Percentiles rank a stretch among this genome's conserved stretches.
Evolutionary conservation across 169 alveolate species (phyloP).

Genomic region (Pseudocohnilembus persalinus): DNA sequence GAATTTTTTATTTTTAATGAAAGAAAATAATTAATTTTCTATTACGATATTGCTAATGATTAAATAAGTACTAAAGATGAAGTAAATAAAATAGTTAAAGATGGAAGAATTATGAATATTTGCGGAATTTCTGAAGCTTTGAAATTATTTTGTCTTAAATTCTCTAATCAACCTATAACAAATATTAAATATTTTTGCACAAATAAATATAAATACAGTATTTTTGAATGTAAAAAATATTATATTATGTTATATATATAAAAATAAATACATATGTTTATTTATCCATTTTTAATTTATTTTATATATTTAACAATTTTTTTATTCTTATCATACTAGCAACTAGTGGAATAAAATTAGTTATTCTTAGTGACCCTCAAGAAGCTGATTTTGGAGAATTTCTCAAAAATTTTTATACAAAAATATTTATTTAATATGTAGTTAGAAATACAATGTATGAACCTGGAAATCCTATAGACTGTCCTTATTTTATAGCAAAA

Average conservation of each 20-base stretch:
- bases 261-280: too few relatives aligned
- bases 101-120: not conserved
- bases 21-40: not conserved
- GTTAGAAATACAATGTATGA: not conserved
- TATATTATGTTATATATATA: too few relatives aligned
- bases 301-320: too few relatives aligned
- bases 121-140: not conserved
- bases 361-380: not conserved
- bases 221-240: not conserved
- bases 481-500: not conserved
- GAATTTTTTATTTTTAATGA: not conserved
- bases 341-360: not conserved
- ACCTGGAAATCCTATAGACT: not conserved
- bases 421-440: not conserved
- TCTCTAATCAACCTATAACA: not conserved
- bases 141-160: not conserved
- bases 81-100: not conserved
- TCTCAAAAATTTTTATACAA: too few relatives aligned
- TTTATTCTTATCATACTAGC: not conserved
- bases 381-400: not conserved
- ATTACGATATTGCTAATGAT: not conserved
- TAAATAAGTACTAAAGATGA: not conserved
- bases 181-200: not conserved
- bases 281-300: not conserved
- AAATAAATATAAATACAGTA: not conserved